phyloP scores from a whole-genome alignment of 2,329 filamentous ascomycete species.

The Mollisiaceae sp. region DNA sequence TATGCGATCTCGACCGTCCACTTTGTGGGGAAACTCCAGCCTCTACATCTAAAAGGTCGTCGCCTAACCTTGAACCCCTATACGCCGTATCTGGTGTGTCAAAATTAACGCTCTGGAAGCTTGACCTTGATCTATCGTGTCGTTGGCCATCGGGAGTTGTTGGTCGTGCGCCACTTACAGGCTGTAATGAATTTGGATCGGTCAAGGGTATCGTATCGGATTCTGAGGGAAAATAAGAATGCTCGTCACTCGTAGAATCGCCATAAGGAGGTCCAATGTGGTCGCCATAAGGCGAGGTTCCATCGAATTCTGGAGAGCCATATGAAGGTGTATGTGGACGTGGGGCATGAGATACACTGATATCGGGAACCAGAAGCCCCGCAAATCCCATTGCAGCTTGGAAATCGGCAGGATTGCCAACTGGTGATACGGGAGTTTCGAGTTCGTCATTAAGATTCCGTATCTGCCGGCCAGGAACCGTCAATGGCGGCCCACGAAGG shows the following conservation, averaged over 20 bases:
- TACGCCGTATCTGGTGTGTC: constrained; percentile 44
- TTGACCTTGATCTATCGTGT: constrained; percentile 52
- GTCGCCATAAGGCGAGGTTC: constrained; percentile 37
- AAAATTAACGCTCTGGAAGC: constrained; percentile 60
- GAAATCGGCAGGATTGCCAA: constrained; percentile 41
- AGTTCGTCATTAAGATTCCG: constrained; percentile 28
- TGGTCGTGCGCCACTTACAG: constrained; percentile 54
- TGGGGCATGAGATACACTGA: constrained; percentile 39
- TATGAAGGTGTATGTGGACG: constrained; percentile 33
- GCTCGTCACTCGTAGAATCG: constrained; percentile 28
- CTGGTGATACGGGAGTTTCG: constrained; percentile 36
- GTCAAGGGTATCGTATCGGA: constrained; percentile 67
- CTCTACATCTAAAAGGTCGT: constrained; percentile 66
- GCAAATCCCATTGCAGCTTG: constrained; percentile 43
- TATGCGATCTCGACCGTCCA: constrained; percentile 55
- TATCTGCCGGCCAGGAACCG: constrained; percentile 22
- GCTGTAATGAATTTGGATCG: constrained; percentile 58
- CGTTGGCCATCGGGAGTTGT: constrained; percentile 47
- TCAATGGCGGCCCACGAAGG: constrained; percentile 24
- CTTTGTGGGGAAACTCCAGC: constrained; percentile 48
- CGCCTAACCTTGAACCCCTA: constrained; percentile 58
- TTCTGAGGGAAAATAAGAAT: constrained; percentile 47
- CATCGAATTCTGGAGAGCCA: constrained; percentile 36
- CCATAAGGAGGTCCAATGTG: constrained; percentile 1
- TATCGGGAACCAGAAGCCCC: constrained; percentile 42